These are phyloP conservation scores for Vitis hybrid DNA, from an alignment of 177 flowering plant genomes.

Conservation along the genomic window DNA sequence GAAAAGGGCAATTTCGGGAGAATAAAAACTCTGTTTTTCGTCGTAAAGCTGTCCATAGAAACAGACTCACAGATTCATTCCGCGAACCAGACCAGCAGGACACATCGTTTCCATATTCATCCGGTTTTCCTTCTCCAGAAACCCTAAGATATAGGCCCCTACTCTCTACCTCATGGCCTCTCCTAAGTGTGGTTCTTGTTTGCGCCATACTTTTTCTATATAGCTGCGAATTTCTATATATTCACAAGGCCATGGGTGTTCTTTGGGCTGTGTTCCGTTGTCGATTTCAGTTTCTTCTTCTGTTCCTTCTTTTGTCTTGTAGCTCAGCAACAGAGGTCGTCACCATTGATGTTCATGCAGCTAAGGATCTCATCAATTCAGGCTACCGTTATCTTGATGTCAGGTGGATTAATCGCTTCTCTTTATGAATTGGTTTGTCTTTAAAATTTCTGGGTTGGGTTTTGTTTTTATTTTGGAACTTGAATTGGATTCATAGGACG, in stretches of 20 bases:
- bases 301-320: slow-evolving; percentile 4
- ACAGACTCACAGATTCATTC: no score
- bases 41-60: no score
- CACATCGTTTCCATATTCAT: no score
- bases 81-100: no score
- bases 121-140: no score
- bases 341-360: slow-evolving; percentile 60
- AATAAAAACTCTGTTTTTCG: no score
- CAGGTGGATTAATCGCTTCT: slow-evolving; percentile 38
- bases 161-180: slow-evolving; percentile 19
- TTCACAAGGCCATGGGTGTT: slow-evolving; percentile 18
- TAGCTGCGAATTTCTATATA: background rate
- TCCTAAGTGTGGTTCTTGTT: slow-evolving; percentile 13
- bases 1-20: no score
- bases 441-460: background rate
- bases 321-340: slow-evolving; percentile 40
- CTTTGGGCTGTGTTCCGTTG: background rate
- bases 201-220: background rate
- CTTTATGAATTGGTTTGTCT: background rate
- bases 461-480: background rate
- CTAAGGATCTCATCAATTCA: slow-evolving; percentile 53
- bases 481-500: slow-evolving; percentile 44
- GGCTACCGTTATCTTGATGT: slow-evolving; percentile 72
- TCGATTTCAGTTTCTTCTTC: slow-evolving; percentile 15
- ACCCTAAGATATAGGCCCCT: no score